These are phyloP conservation scores for Monosporozyma aerobia DNA, from an alignment of 805 yeast species.

Conservation along the genomic window DNA sequence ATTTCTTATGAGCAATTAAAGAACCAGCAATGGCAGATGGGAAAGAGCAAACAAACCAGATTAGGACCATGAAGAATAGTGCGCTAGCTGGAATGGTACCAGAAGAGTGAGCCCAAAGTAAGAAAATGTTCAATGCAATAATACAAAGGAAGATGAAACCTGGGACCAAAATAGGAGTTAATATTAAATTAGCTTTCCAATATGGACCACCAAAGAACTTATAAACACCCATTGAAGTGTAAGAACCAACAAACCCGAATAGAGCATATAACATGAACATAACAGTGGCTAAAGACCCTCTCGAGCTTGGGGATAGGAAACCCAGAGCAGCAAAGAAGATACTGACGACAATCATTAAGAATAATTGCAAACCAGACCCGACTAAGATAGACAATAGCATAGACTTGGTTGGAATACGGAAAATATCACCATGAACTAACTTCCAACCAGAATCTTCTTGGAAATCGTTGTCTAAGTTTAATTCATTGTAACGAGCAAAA, in stretches of 20 bases:
- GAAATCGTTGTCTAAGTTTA: constrained; percentile 77
- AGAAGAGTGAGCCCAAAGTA: constrained; percentile 69
- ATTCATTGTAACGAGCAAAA: constrained; percentile 78
- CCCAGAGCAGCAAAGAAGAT: constrained; percentile 81
- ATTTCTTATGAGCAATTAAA: constrained; percentile 57
- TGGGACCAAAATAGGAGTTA: constrained; percentile 85
- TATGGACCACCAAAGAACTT: constrained; percentile 85
- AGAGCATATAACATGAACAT: constrained; percentile 77
- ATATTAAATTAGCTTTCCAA: constrained; percentile 77
- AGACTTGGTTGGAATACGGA: constrained; percentile 68
- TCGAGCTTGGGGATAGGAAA: constrained; percentile 81
- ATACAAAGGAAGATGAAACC: constrained; percentile 57
- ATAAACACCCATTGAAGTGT: constrained; percentile 75
- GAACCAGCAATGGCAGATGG: constrained; percentile 86
- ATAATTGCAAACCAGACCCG: constrained; percentile 82
- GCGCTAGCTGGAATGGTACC: constrained; percentile 95
- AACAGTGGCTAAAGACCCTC: constrained; percentile 88
- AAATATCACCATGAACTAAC: constrained; percentile 88
- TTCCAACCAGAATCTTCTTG: constrained; percentile 97
- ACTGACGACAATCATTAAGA: constrained; percentile 65
- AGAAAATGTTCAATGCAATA: constrained; percentile 68
- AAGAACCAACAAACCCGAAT: constrained; percentile 78
- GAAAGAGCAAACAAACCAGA: constrained; percentile 80
- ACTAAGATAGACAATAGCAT: constrained; percentile 69
- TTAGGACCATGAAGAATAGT: constrained; percentile 63